Evolutionary conservation across 129 eudicot genomes (phyloP).

Genomic region (Flaveria robusta): DNA sequence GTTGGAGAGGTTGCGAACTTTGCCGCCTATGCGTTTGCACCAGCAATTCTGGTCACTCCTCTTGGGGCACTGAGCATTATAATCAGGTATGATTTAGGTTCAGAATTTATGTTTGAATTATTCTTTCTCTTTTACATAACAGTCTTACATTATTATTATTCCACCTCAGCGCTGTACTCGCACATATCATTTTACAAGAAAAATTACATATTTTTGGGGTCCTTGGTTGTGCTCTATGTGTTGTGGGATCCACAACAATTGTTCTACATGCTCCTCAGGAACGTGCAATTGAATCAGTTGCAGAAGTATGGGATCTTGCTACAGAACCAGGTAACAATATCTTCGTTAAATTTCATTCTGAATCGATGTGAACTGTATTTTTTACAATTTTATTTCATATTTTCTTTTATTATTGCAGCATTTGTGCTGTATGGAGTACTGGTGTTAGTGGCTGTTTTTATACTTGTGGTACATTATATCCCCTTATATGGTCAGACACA

Average conservation of each 20-base stretch:
- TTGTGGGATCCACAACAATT: conserved; percentile 90
- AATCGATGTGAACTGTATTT: not conserved
- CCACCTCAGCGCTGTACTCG: conserved; percentile 82
- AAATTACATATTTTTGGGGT: conserved; percentile 84
- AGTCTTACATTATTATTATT: conserved; percentile 24
- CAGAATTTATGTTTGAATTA: not conserved
- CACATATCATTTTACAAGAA: conserved; percentile 80
- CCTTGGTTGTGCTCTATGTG: conserved; percentile 91
- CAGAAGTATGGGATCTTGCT: conserved; percentile 95
- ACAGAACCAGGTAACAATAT: conserved; percentile 75
- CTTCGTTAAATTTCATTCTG: not conserved
- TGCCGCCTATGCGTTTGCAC: conserved; percentile 98
- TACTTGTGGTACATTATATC: conserved; percentile 64
- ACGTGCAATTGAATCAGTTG: conserved; percentile 81
- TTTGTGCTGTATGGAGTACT: conserved; percentile 71
- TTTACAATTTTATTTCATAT: not conserved
- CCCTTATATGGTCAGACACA: conserved; percentile 93
- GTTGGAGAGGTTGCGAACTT: conserved; percentile 94
- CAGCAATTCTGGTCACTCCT: conserved; percentile 92
- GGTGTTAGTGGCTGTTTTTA: conserved; percentile 62
- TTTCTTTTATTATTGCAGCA: conserved; percentile 50
- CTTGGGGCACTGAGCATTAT: conserved; percentile 97
- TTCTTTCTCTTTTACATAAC: not conserved
- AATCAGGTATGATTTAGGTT: conserved; percentile 64
- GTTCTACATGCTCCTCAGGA: conserved; percentile 92